Base-by-base conservation (phyloP, 495 filamentous ascomycete species). In the Trypethelium eluteriae region DNA sequence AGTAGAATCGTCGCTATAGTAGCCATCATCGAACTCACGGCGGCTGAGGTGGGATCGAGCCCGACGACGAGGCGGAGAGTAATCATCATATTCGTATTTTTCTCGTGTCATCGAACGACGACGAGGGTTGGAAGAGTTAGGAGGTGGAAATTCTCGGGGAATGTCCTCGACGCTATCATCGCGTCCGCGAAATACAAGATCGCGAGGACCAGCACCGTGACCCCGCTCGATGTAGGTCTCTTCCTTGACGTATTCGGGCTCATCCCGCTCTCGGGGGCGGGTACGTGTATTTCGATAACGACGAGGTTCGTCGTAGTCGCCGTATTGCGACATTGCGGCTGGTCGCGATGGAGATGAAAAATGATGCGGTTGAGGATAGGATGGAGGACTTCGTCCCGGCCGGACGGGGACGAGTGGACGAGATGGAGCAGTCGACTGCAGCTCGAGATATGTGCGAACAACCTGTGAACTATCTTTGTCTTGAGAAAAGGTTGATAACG, bases 161-260 rank as follows among this genome's bases (percentile, higher is more conserved):
- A 79, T 78, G 66, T 79, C 77, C 63, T 79, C 77, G 66, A 78
- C 70, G 67, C 75, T 77, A 70, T 79, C 77, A 16, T 79, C 77
- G 64, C 72, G 76, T 5, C 70, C 70, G 35, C 77, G 76, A 66
- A 72, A 78, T 65, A 76, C 77, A 2, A 79, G 71, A 63, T 79
- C 77, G 35, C 70, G 72, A 7, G 74, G 74, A 16, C 70, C 69
- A 2, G 70, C 64, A 63, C 74, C 76, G 53, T 70, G 72, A 62
- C 76, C 77, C 57, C 76, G 77, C 73, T 77, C 74, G 67, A 78
- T 73, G 72, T 76, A 78, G 18, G 74, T 76, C 35, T 74, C 74
- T 68, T 79, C 77, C 39, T 67, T 32, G 64, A 78, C 71, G 59
- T 76, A 79, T 39, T 79, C 75, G 10, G 77, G 77, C 67, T 78